Conservation (phyloP, 73 alveolate species). For the Paramecium octaurelia region DNA sequence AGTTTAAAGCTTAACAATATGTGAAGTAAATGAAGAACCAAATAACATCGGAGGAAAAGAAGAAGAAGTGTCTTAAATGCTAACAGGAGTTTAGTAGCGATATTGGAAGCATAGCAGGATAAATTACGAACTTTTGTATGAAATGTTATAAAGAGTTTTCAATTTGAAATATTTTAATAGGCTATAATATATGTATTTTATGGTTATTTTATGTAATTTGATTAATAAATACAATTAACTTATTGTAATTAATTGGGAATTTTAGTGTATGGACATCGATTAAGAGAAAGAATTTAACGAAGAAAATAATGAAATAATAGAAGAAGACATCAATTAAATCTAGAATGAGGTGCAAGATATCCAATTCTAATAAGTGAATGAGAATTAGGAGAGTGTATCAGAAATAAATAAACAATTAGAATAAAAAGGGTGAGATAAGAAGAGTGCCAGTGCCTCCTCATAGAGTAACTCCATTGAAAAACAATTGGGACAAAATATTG, state of each 20-base stretch:
- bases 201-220: neutral
- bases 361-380: constrained; percentile 30
- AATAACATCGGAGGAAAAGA: neutral
- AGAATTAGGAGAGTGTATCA: neutral
- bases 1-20: neutral
- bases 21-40: neutral
- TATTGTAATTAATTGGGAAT: neutral
- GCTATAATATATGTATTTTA: neutral
- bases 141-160: constrained; percentile 3
- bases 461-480: constrained; percentile 97
- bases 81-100: neutral
- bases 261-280: constrained; percentile 47
- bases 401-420: neutral
- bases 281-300: constrained; percentile 51
- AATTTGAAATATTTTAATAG: neutral
- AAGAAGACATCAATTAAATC: constrained; percentile 54
- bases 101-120: neutral
- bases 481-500: constrained; percentile 96
- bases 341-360: constrained; percentile 51
- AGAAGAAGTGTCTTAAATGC: neutral
- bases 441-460: constrained; percentile 95
- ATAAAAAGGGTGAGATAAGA: constrained; percentile 77
- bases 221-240: constrained; percentile 8
- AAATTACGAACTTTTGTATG: neutral
- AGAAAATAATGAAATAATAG: constrained; percentile 48